Percentiles rank a stretch among this genome's conserved stretches.
Evolutionary conservation across 1,139 yeast species (phyloP).

Genomic region (Hansenula lynferdii): DNA sequence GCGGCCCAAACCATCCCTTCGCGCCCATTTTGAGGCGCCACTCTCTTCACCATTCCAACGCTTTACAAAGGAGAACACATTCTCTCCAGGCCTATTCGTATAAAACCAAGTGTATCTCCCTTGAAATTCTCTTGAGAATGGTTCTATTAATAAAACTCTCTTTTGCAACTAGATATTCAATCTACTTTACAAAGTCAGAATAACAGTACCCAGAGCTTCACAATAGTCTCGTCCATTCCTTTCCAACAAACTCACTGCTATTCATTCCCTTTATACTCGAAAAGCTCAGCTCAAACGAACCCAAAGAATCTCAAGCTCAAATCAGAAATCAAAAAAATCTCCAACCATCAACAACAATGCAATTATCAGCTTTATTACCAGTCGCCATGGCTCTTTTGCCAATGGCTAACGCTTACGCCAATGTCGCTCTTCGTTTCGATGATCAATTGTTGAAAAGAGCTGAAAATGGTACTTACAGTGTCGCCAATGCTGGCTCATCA

Average conservation of each 20-base stretch:
- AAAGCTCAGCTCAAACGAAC: too few relatives aligned
- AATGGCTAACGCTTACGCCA: constrained; percentile 16
- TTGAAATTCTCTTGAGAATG: background rate
- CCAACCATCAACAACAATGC: too few relatives aligned
- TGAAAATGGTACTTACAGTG: constrained; percentile 10
- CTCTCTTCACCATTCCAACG: background rate
- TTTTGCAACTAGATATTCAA: too few relatives aligned
- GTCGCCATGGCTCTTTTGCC: constrained; percentile 11
- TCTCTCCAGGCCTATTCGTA: background rate
- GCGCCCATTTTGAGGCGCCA: background rate
- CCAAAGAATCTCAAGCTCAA: background rate
- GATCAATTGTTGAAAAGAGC: constrained; percentile 15
- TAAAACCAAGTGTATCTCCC: background rate
- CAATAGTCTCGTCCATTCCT: constrained; percentile 24
- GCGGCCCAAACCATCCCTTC: background rate
- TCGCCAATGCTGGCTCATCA: constrained; percentile 3
- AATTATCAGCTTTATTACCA: constrained; percentile 10
- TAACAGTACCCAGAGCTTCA: background rate
- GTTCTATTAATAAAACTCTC: background rate
- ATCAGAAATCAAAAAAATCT: background rate
- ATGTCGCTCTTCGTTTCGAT: constrained; percentile 19
- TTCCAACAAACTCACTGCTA: constrained; percentile 4
- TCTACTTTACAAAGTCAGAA: too few relatives aligned
- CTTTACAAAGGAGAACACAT: background rate
- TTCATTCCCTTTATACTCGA: too few relatives aligned